Conservation (phyloP, 176 grass and related monocot genomes). For the Aegilops tauschii region DNA sequence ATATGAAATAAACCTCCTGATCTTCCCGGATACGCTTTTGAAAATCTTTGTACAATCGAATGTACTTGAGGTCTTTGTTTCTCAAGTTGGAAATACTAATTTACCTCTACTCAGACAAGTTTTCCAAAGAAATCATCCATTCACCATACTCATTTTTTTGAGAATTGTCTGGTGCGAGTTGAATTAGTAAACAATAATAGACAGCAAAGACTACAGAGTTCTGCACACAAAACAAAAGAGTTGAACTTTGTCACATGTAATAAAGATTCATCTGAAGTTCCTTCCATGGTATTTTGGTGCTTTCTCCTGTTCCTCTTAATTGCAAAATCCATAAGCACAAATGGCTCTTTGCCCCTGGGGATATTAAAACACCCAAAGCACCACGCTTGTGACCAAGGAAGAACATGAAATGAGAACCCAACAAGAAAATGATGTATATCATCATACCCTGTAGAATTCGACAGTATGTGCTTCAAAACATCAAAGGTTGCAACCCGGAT, state of each 20-base stretch:
- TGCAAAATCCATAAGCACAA: not conserved
- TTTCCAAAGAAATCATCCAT: not conserved
- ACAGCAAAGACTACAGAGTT: not conserved
- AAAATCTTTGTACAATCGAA: too few species aligned
- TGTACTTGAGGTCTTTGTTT: too few species aligned
- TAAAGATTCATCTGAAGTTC: not conserved
- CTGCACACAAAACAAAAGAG: not conserved
- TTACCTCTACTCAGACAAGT: not conserved
- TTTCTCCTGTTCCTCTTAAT: not conserved
- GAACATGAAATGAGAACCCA: too few species aligned
- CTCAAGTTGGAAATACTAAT: too few species aligned
- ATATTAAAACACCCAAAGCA: not conserved
- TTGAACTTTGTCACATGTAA: not conserved
- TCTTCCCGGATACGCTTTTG: too few species aligned
- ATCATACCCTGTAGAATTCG: not conserved
- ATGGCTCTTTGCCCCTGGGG: not conserved
- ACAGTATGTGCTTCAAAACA: not conserved
- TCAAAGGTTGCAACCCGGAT: not conserved
- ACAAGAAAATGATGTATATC: not conserved
- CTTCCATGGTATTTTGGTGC: not conserved
- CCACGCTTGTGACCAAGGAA: not conserved
- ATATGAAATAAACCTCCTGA: too few species aligned
- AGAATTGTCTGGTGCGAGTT: not conserved
- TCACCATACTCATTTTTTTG: not conserved
- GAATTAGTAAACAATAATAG: not conserved